These are phyloP conservation scores for Colletotrichum gigasporum DNA, from an alignment of 2,329 filamentous ascomycete genomes.

Conservation along the genomic window DNA sequence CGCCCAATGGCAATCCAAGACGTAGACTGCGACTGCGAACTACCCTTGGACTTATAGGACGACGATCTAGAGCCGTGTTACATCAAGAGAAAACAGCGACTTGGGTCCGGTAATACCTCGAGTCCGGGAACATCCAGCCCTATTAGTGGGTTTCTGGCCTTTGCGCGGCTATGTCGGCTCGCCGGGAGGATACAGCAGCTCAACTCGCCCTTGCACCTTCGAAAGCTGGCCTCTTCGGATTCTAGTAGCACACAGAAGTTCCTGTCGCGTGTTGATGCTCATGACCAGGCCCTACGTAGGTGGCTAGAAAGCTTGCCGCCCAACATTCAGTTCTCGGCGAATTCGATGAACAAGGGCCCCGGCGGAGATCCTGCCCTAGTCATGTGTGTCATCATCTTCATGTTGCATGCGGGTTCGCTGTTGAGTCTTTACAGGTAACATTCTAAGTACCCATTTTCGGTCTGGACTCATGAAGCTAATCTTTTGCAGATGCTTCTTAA, in stretches of 20 bases:
- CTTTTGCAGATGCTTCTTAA: neutral
- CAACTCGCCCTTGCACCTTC: constrained; percentile 32
- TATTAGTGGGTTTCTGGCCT: constrained; percentile 38
- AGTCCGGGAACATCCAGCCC: constrained; percentile 4
- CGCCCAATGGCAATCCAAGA: constrained; percentile 41
- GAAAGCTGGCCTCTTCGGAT: constrained; percentile 11
- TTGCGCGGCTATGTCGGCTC: constrained; percentile 39
- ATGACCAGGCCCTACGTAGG: constrained; percentile 32
- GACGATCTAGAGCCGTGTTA: constrained; percentile 35
- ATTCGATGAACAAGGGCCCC: constrained; percentile 14
- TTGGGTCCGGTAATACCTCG: too few relatives aligned
- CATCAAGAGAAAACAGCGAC: neutral
- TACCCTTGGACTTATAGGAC: constrained; percentile 38
- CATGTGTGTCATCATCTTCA: constrained; percentile 41
- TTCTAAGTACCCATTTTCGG: neutral
- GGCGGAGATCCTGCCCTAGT: constrained; percentile 34
- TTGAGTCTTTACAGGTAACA: constrained; percentile 38
- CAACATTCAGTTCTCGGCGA: constrained; percentile 39
- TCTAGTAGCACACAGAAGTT: constrained; percentile 3
- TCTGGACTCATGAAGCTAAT: neutral
- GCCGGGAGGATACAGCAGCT: constrained; percentile 38
- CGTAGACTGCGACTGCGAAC: constrained; percentile 39
- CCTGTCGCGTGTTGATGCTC: constrained; percentile 24
- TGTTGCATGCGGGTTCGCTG: constrained; percentile 39
- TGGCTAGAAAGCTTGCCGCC: constrained; percentile 37